phyloP scores from a whole-genome alignment of 768 basidiomycete genomes.

The Phallus indusiatus region DNA sequence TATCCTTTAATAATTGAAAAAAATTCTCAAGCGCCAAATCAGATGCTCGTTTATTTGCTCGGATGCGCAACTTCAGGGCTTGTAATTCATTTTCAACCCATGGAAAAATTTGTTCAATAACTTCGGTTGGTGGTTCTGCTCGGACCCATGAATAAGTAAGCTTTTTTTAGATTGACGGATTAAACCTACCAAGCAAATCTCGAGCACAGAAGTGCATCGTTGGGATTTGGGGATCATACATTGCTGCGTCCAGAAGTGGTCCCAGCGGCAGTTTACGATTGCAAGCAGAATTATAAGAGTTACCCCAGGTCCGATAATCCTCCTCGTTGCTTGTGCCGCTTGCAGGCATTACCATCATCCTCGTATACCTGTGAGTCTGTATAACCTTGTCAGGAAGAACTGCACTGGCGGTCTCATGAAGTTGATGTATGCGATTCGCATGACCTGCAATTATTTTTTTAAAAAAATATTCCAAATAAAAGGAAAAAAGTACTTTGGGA shows the following conservation, averaged over 20 bases:
- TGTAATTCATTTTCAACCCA: constrained; percentile 20
- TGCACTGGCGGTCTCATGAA: constrained; percentile 19
- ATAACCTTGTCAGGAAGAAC: constrained; percentile 23
- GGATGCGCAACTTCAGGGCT: constrained; percentile 4
- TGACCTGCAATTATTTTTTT: no score
- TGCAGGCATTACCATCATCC: constrained; percentile 20
- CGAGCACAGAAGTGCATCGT: constrained; percentile 20
- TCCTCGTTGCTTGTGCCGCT: constrained; percentile 21
- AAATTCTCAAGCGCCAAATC: constrained; percentile 24
- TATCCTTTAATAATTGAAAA: constrained; percentile 17
- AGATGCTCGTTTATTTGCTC: constrained; percentile 6
- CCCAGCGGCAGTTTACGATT: constrained; percentile 20
- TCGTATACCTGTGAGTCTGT: constrained; percentile 21
- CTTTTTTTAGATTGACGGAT: neutral
- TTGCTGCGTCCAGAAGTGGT: constrained; percentile 24
- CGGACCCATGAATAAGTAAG: neutral
- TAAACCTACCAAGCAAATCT: constrained; percentile 16
- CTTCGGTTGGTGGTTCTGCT: constrained; percentile 17
- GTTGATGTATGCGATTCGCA: constrained; percentile 16
- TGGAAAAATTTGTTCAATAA: constrained; percentile 17
- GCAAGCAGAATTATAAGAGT: constrained; percentile 20
- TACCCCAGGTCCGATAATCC: constrained; percentile 25
- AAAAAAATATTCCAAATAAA: no score
- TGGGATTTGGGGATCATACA: constrained; percentile 20
- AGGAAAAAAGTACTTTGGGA: constrained; percentile 20